Base-by-base conservation (phyloP, 108 stramenopile species). In the Bacterosira constricta region DNA sequence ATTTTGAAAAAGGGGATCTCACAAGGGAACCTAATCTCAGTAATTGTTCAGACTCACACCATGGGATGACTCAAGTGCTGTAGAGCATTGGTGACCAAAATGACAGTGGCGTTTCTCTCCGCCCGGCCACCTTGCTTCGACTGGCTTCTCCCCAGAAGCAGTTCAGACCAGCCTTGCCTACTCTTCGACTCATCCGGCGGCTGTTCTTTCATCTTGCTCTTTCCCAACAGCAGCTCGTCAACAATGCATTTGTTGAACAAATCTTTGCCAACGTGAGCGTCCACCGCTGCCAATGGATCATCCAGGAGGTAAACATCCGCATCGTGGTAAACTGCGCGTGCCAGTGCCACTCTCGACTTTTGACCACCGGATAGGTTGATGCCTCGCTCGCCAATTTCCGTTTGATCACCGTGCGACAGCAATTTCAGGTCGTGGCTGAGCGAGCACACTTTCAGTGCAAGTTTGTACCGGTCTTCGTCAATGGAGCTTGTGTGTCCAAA, bases 291-390 rank as follows among this genome's bases (percentile, higher is more conserved):
- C 5, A 99, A 75, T 17, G 92, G 88, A 77, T 99, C 98, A 70
- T 99, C 99, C 2, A 99, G 69, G 10, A 99, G 54, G 51, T 84
- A 83, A 30, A 99, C 73, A 68, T 96, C 94, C 6, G 96, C 91
- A 36, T 91, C 73, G 23, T 86, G 82, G 76, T 99, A 99, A 15
- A 98, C 88, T 35, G 95, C 96, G 17, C 99, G 84, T 32, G 98
- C 99, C 26, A 99, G 65, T 1, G 96, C 91, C n/a, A 99, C 89
- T n/a, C 98, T 81, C 15, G 95, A 91, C 68, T 94, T 96, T 63
- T 98, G 98, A 0, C 99, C 99, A 0, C 95, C 93, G 4, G 74
- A 71, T 15, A 83, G 79, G 31, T 88, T 90, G n/a, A 63, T 63
- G 0, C 71, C 71, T 30, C 42, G 39, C 26, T 61, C 66, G 26